Evolutionary conservation across 192 early-diverging fungal genomes (phyloP).

Genomic region (Paraglomus occultum): DNA sequence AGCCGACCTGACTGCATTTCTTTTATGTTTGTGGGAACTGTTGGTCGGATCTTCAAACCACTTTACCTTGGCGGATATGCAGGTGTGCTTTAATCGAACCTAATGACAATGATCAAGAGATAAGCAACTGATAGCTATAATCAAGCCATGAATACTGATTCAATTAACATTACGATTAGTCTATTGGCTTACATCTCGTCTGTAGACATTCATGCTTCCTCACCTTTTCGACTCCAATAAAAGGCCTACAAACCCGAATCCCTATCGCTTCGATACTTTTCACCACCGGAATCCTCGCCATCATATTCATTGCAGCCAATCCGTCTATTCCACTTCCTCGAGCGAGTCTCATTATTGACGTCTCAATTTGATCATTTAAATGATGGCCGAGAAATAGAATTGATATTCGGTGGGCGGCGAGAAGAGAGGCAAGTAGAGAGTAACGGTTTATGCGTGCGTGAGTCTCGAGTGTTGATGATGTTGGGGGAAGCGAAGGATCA

Average conservation of each 20-base stretch:
- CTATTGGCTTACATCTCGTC: too few species aligned
- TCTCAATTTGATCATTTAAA: slow-evolving; percentile 49
- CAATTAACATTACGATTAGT: too few species aligned
- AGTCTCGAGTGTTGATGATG: slow-evolving; percentile 37
- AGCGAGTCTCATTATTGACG: slow-evolving; percentile 40
- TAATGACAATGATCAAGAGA: slow-evolving; percentile 3
- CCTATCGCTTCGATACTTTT: slow-evolving; percentile 38
- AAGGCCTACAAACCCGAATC: slow-evolving; percentile 40
- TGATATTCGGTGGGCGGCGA: slow-evolving; percentile 35
- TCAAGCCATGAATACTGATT: too few species aligned
- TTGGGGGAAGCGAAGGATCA: slow-evolving; percentile 27
- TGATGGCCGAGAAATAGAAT: slow-evolving; percentile 46
- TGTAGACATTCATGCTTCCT: neutral
- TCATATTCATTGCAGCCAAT: slow-evolving; percentile 38
- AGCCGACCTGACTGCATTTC: slow-evolving; percentile 41
- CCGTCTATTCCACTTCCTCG: slow-evolving; percentile 48
- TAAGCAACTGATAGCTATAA: too few species aligned
- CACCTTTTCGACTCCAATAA: slow-evolving; percentile 45
- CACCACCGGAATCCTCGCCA: slow-evolving; percentile 35
- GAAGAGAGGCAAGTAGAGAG: slow-evolving; percentile 38
- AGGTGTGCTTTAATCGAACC: slow-evolving; percentile 39
- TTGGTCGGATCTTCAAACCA: slow-evolving; percentile 46
- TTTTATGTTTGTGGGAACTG: slow-evolving; percentile 38
- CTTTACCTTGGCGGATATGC: slow-evolving; percentile 28
- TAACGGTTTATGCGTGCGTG: slow-evolving; percentile 39